These are phyloP conservation scores for Geranium brycei DNA, from an alignment of 345 rosid species.

Conservation along the genomic window DNA sequence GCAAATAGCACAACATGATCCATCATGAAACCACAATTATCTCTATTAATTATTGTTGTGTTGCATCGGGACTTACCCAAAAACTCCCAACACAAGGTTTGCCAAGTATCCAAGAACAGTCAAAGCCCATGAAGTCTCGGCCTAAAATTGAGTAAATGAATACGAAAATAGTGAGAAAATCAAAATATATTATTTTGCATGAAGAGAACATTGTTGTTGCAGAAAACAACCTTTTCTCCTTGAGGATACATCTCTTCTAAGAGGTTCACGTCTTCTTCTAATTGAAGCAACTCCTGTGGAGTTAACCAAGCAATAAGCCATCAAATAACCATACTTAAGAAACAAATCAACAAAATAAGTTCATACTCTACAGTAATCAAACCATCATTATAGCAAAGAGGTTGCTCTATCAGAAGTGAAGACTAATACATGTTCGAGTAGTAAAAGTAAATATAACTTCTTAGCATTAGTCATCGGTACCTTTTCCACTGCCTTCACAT, in stretches of 20 bases:
- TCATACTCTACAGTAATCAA: neutral
- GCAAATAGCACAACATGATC: neutral
- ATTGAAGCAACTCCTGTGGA: conserved; percentile 70
- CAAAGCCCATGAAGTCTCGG: conserved; percentile 93
- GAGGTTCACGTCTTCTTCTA: conserved; percentile 96
- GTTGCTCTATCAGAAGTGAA: neutral
- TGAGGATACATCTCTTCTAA: conserved; percentile 96
- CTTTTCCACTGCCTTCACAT: conserved; percentile 91
- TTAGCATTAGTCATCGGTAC: conserved; percentile 16
- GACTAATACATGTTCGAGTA: neutral
- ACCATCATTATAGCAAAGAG: neutral
- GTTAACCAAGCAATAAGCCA: conserved; percentile 9
- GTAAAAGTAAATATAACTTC: neutral
- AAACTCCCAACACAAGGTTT: conserved; percentile 65
- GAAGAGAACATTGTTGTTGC: neutral
- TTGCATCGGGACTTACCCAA: conserved; percentile 50
- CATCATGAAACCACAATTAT: neutral
- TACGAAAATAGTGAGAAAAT: conserved; percentile 4
- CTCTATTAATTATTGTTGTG: neutral
- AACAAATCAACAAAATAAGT: neutral
- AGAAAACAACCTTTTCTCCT: conserved; percentile 73
- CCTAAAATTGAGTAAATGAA: conserved; percentile 35
- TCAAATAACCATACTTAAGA: neutral
- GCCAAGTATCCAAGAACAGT: conserved; percentile 93
- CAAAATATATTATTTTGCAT: conserved; percentile 1